Percentiles rank a stretch among this genome's conserved stretches.
phyloP scores from a whole-genome alignment of 148 eudicot genomes.

The Chenopodium suecicum region DNA sequence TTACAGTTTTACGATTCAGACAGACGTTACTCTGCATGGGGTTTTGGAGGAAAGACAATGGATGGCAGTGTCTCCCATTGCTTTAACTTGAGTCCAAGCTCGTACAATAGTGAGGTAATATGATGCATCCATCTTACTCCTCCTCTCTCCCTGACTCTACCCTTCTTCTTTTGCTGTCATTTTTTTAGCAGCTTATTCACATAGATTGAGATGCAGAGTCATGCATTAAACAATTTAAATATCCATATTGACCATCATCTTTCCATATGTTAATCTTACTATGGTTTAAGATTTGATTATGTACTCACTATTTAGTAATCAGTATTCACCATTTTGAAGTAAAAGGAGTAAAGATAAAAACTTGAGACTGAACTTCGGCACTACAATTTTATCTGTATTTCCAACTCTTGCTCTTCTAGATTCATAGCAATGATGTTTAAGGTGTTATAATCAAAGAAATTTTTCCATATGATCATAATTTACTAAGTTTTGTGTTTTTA shows the following conservation, averaged over 20 bases:
- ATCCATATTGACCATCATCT: not conserved
- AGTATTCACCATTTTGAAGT: too few species aligned
- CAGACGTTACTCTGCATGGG: constrained; percentile 87
- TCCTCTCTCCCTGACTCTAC: not conserved
- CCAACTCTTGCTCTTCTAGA: not conserved
- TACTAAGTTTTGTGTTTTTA: not conserved
- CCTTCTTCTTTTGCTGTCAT: not conserved
- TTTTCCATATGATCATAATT: too few species aligned
- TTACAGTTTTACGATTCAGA: constrained; percentile 91
- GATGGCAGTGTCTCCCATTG: constrained; percentile 72
- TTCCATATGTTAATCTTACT: not conserved
- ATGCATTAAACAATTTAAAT: not conserved
- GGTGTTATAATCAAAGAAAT: not conserved
- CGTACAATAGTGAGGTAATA: constrained; percentile 36
- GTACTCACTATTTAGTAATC: not conserved
- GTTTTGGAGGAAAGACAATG: constrained; percentile 64
- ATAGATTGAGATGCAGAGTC: not conserved
- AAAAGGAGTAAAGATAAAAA: not conserved
- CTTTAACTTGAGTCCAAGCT: constrained; percentile 65
- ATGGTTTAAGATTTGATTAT: too few species aligned
- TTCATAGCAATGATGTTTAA: not conserved
- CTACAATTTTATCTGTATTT: not conserved
- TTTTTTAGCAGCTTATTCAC: not conserved
- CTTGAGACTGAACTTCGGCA: not conserved
- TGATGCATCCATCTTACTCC: not conserved